These are phyloP conservation scores for Talaromyces amestolkiae DNA, from an alignment of 2,329 filamentous ascomycete genomes.

Conservation along the genomic window DNA sequence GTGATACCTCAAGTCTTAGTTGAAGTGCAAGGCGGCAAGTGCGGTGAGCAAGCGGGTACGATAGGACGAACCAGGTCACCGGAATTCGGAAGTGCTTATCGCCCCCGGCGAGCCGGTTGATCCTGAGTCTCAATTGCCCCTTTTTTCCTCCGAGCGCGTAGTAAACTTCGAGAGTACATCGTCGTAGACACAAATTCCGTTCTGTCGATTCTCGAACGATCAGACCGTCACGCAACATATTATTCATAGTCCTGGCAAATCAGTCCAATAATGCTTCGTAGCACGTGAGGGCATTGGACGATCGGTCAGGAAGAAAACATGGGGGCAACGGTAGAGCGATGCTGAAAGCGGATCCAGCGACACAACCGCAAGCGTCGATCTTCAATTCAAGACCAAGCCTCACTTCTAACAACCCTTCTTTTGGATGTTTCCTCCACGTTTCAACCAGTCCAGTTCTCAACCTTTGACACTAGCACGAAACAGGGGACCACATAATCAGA, in stretches of 20 bases:
- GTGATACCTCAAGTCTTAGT: background rate
- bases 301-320: slow-evolving; percentile 5
- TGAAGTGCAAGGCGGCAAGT: background rate
- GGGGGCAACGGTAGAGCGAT: slow-evolving; percentile 5
- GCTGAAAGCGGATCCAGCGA: slow-evolving; percentile 15
- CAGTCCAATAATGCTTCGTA: background rate
- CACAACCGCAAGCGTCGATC: slow-evolving; percentile 18
- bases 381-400: slow-evolving; percentile 17
- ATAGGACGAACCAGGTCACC: background rate
- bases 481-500: slow-evolving; percentile 4
- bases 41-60: background rate
- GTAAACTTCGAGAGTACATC: background rate
- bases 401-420: slow-evolving; percentile 13
- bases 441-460: background rate
- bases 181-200: background rate
- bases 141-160: background rate
- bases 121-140: background rate
- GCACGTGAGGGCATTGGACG: slow-evolving; percentile 9
- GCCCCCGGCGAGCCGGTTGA: background rate
- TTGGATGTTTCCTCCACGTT: background rate
- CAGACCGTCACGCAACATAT: background rate
- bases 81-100: slow-evolving; percentile 8
- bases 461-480: slow-evolving; percentile 4
- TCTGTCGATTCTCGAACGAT: background rate
- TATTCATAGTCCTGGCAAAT: background rate